Evolutionary conservation across 495 filamentous ascomycete genomes (phyloP).

Genomic region (Bombardia bombarda): DNA sequence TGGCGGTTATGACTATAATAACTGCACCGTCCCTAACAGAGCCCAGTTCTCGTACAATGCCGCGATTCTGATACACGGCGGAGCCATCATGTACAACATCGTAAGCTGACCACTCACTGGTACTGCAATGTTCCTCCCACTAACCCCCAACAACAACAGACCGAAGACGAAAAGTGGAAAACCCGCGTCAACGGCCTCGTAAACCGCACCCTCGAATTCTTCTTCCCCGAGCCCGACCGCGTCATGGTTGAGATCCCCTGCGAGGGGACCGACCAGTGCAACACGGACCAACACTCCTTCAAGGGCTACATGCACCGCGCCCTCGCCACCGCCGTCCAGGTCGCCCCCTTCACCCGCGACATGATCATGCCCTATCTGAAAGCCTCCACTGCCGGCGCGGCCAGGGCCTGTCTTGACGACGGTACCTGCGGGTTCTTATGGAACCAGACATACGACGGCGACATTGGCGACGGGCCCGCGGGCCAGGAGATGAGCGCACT

Average conservation of each 20-base stretch:
- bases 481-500: constrained; percentile 67
- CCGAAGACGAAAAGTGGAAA: constrained; percentile 46
- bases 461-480: constrained; percentile 33
- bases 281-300: constrained; percentile 73
- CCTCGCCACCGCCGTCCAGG: constrained; percentile 58
- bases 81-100: constrained; percentile 62
- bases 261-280: constrained; percentile 51
- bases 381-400: constrained; percentile 57
- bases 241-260: constrained; percentile 62
- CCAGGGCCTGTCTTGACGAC: constrained; percentile 56
- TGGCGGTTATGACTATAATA: constrained; percentile 40
- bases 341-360: constrained; percentile 59
- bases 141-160: constrained; percentile 21
- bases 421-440: constrained; percentile 64
- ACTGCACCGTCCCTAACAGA: constrained; percentile 41
- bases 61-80: constrained; percentile 57
- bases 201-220: constrained; percentile 41
- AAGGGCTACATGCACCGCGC: constrained; percentile 84
- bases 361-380: constrained; percentile 54
- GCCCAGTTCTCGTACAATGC: constrained; percentile 68
- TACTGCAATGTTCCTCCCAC: neutral
- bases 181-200: constrained; percentile 45
- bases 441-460: constrained; percentile 43
- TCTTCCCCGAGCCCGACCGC: constrained; percentile 47
- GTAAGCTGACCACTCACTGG: constrained; percentile 25